Evolutionary conservation across 2,329 filamentous ascomycete genomes (phyloP).

Genomic region (Remersonia thermophila): DNA sequence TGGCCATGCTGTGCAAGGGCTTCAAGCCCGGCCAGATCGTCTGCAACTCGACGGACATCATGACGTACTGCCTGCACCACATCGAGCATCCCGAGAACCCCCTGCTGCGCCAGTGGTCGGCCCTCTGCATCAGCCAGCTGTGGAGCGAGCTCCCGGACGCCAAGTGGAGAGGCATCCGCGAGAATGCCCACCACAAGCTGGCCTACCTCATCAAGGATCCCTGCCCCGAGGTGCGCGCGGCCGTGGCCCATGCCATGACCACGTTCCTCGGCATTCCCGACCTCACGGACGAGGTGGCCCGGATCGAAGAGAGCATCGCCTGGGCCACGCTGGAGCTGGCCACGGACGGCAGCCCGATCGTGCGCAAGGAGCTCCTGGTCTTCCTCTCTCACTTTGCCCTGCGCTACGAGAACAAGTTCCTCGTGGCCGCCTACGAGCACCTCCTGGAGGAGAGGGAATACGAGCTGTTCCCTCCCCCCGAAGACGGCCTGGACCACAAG

Average conservation of each 20-base stretch:
- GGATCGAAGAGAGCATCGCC: constrained; percentile 82
- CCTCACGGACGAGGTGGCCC: constrained; percentile 77
- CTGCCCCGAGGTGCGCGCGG: constrained; percentile 82
- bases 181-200: constrained; percentile 70
- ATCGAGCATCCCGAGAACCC: constrained; percentile 78
- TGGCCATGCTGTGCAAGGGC: constrained; percentile 92
- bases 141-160: constrained; percentile 86
- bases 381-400: constrained; percentile 88
- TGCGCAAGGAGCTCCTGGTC: constrained; percentile 82
- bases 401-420: constrained; percentile 82
- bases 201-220: constrained; percentile 72
- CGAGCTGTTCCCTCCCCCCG: constrained; percentile 40
- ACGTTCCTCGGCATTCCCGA: constrained; percentile 91
- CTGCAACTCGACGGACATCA: constrained; percentile 80
- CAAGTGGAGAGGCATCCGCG: constrained; percentile 90
- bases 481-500: constrained; percentile 46
- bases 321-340: constrained; percentile 84
- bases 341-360: constrained; percentile 85
- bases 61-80: constrained; percentile 76
- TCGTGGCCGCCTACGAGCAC: constrained; percentile 86
- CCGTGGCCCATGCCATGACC: constrained; percentile 86
- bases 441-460: constrained; percentile 71
- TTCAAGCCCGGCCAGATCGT: constrained; percentile 87
- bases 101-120: constrained; percentile 86
- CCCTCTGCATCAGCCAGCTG: constrained; percentile 85